Base-by-base conservation (phyloP, 306 rosid genomes). In the Vigna hirtella region DNA sequence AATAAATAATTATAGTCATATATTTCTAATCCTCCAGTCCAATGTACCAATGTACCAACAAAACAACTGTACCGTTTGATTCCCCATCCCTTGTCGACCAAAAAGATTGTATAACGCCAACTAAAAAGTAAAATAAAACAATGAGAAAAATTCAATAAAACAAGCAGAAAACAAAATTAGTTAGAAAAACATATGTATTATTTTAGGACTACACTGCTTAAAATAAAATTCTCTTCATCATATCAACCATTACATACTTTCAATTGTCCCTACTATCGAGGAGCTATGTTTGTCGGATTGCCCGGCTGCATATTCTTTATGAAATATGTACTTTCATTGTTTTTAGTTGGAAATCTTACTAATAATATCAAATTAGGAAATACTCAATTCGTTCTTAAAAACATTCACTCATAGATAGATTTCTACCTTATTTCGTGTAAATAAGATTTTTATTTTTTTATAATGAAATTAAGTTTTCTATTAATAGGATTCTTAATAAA, bases 261-360 rank as follows among this genome's bases (percentile, higher is more conserved):
- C 40, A 18, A 1, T 30, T 62, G 28, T 30, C 76, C 70, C 82
- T 38, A 16, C 13, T 58, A 10, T 8, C 45, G 9, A 43, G 28
- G 70, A 78, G 32, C 42, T 14, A 17, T 58, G 64, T 36, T 8
- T 68, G 63, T 78, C 42, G 50, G 70, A 20, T 18, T 30, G 59
- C 59, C 51, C 75, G 6, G 4, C 69, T 1, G 8, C 24, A 20
- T 4, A 53, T 52, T 16, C 30, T 52, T 51, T 14, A 30, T 45
- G 26, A 58, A 26, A 74, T 30, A 30, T 74, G 70, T 49, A 57
- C 53, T 72, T 56, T 4, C 8, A 5, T 38, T 55, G 49, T 26
- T 57, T 50, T 73, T 28, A 42, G 43, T 73, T 40, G 55, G 53
- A 55, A 5, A 0, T 14, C 40, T 40, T 56, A 56, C 40, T 40